Evolutionary conservation across 345 rosid species (phyloP).

Genomic region (Odontarrhena argentea): DNA sequence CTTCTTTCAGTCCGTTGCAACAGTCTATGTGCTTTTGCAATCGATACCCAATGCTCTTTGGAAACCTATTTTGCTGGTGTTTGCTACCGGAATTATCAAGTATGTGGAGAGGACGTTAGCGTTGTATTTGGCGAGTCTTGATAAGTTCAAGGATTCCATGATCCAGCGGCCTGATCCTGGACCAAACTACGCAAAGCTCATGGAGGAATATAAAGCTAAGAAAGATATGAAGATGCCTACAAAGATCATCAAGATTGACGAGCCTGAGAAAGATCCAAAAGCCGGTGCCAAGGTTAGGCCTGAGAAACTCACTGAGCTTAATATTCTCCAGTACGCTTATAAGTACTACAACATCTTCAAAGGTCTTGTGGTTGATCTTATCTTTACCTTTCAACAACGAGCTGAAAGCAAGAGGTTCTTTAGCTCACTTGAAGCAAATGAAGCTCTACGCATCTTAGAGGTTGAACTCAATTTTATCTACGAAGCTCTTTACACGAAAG

Average conservation of each 20-base stretch:
- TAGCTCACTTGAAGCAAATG: background rate
- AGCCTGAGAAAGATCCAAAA: slow-evolving; percentile 45
- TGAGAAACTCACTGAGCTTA: too few relatives aligned
- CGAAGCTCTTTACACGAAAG: slow-evolving; percentile 49
- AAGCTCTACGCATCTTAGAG: slow-evolving; percentile 45
- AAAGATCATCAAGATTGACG: slow-evolving; percentile 21
- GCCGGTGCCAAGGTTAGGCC: background rate
- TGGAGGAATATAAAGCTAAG: slow-evolving; percentile 18
- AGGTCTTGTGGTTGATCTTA: slow-evolving; percentile 36
- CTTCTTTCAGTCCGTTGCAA: slow-evolving; percentile 31
- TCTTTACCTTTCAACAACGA: slow-evolving; percentile 33
- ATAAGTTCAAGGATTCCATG: slow-evolving; percentile 37
- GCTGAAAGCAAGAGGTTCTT: slow-evolving; percentile 33
- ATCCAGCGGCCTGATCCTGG: slow-evolving; percentile 36
- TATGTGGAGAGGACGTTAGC: slow-evolving; percentile 50
- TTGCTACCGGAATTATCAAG: slow-evolving; percentile 43
- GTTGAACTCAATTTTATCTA: slow-evolving; percentile 51
- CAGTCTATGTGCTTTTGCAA: slow-evolving; percentile 30
- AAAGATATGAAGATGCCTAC: slow-evolving; percentile 30
- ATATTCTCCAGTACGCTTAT: slow-evolving; percentile 34
- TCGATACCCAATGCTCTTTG: slow-evolving; percentile 21
- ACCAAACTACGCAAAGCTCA: slow-evolving; percentile 35
- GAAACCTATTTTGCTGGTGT: slow-evolving; percentile 31
- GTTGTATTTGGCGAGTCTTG: slow-evolving; percentile 44
- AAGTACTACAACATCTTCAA: slow-evolving; percentile 36